These are phyloP conservation scores for Trichophyton equinum DNA, from an alignment of 2,329 filamentous ascomycete species.

Conservation along the genomic window DNA sequence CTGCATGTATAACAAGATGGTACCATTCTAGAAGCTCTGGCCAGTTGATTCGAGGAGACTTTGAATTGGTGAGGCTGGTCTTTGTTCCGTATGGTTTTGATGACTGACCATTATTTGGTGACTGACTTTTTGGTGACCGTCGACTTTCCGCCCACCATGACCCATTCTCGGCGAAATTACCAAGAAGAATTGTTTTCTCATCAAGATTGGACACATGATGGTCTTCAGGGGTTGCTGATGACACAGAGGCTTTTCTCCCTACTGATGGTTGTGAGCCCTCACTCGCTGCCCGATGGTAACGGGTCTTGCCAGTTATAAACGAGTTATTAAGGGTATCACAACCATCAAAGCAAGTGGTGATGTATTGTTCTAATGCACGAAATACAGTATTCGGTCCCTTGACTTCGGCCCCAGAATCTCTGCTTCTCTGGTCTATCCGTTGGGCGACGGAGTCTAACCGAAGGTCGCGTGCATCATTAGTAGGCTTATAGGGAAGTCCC, in stretches of 20 bases:
- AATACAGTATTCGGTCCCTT: constrained; percentile 43
- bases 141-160: constrained; percentile 65
- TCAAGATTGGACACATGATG: constrained; percentile 51
- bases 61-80: constrained; percentile 39
- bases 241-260: neutral
- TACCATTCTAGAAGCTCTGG: constrained; percentile 61
- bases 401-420: constrained; percentile 7
- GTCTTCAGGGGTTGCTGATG: neutral
- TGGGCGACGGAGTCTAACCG: neutral
- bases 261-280: constrained; percentile 29
- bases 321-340: constrained; percentile 64
- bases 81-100: constrained; percentile 15
- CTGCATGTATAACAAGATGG: constrained; percentile 53
- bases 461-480: neutral
- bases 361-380: constrained; percentile 63
- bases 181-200: constrained; percentile 59
- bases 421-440: neutral
- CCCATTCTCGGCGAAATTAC: constrained; percentile 68
- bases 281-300: constrained; percentile 29
- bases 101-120: constrained; percentile 23
- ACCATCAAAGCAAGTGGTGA: constrained; percentile 55
- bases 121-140: constrained; percentile 22
- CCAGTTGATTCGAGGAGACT: constrained; percentile 66
- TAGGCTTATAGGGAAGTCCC: neutral
- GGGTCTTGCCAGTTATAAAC: constrained; percentile 47